Evolutionary conservation across 176 grass and related monocot genomes (phyloP).

Genomic region (Pontederia crassipes): DNA sequence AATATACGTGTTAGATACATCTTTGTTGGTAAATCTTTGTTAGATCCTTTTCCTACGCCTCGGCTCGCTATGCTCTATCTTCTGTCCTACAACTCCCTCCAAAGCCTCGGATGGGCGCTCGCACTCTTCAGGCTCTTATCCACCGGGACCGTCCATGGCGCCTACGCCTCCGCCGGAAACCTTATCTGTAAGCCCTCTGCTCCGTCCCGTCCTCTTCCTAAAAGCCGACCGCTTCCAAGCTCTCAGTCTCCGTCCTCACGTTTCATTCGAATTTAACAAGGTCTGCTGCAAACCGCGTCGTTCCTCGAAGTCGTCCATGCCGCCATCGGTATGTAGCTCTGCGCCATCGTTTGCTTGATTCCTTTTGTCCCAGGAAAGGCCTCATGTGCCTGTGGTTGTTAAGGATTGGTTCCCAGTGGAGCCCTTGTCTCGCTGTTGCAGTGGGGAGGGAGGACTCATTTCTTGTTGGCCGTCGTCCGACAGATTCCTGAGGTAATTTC

Average conservation of each 20-base stretch:
- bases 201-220: background rate
- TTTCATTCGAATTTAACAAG: constrained; percentile 5
- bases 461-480: constrained; percentile 63
- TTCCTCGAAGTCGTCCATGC: constrained; percentile 65
- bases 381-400: constrained; percentile 7
- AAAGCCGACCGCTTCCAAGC: background rate
- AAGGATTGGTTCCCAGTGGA: constrained; percentile 64
- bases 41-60: background rate
- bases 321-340: constrained; percentile 40
- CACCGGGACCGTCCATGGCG: constrained; percentile 27
- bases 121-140: constrained; percentile 40
- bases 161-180: constrained; percentile 50
- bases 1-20: no score
- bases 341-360: background rate
- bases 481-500: constrained; percentile 57
- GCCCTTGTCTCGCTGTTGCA: constrained; percentile 59
- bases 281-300: constrained; percentile 56
- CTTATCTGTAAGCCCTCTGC: constrained; percentile 41
- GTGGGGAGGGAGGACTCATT: constrained; percentile 87
- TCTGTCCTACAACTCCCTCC: constrained; percentile 76
- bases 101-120: constrained; percentile 61
- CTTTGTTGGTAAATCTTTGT: no score
- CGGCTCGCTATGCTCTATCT: constrained; percentile 49
- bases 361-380: background rate
- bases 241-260: background rate